phyloP scores from a whole-genome alignment of 345 rosid species.

The Camelina sativa region DNA sequence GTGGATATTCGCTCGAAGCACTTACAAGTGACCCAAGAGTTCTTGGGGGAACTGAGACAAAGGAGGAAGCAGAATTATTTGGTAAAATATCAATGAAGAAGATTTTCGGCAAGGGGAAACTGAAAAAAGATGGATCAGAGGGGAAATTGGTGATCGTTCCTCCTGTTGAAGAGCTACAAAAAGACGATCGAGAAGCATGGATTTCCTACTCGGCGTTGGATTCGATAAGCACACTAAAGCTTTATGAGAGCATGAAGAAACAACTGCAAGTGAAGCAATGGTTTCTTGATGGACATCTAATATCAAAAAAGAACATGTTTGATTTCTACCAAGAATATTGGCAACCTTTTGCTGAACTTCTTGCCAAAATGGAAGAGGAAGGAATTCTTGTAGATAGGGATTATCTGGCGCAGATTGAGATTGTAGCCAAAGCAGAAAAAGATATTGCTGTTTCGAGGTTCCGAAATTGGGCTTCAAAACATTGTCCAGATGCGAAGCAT shows the following conservation, averaged over 20 bases:
- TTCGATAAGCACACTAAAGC: slow-evolving; percentile 86
- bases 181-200: slow-evolving; percentile 76
- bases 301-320: slow-evolving; percentile 60
- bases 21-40: slow-evolving; percentile 75
- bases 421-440: slow-evolving; percentile 87
- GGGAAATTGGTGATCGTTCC: slow-evolving; percentile 70
- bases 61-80: slow-evolving; percentile 60
- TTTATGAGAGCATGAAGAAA: slow-evolving; percentile 76
- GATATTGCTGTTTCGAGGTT: slow-evolving; percentile 70
- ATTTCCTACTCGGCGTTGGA: slow-evolving; percentile 93
- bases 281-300: slow-evolving; percentile 60
- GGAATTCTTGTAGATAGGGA: slow-evolving; percentile 92
- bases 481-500: slow-evolving; percentile 79
- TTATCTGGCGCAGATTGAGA: slow-evolving; percentile 82
- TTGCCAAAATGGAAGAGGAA: slow-evolving; percentile 84
- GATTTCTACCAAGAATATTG: slow-evolving; percentile 81
- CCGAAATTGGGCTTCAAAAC: slow-evolving; percentile 82
- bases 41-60: slow-evolving; percentile 52
- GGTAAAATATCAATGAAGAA: slow-evolving; percentile 92
- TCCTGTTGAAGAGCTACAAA: slow-evolving; percentile 89
- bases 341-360: slow-evolving; percentile 89
- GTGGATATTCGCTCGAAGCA: slow-evolving; percentile 98
- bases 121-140: slow-evolving; percentile 93
- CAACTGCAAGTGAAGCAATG: slow-evolving; percentile 63
- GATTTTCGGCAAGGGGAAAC: slow-evolving; percentile 78